A percentile compares a stretch with the other conserved stretches of the same genome.
Conservation (phyloP, 139 green algal genomes). For the Chlamydomonas sphaeroides region DNA sequence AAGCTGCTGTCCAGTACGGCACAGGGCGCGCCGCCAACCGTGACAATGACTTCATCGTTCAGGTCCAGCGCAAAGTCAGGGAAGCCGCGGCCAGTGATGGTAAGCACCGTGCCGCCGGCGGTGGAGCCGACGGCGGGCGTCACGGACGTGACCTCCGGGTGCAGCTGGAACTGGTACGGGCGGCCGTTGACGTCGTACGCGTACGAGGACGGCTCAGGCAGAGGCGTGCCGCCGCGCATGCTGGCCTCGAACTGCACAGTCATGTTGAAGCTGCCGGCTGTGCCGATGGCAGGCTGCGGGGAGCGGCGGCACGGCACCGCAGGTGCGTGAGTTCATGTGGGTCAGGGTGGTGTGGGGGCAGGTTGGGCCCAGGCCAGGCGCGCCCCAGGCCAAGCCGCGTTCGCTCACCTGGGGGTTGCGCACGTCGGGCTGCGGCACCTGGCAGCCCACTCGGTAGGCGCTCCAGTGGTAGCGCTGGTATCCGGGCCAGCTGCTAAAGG, state of each 20-base stretch:
- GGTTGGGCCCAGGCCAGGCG: no score
- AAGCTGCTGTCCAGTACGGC: constrained; percentile 41
- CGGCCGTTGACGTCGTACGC: constrained; percentile 23
- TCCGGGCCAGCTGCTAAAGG: neutral
- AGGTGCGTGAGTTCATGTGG: no score
- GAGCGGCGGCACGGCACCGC: no score
- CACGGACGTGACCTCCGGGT: constrained; percentile 42
- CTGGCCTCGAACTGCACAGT: constrained; percentile 46
- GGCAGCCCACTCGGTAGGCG: constrained; percentile 8
- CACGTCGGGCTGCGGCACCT: neutral
- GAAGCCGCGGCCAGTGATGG: constrained; percentile 47
- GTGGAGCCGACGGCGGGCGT: constrained; percentile 33
- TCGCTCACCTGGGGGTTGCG: constrained; percentile 1
- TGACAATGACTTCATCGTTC: constrained; percentile 12
- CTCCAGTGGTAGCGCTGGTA: neutral
- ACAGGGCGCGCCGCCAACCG: constrained; percentile 37
- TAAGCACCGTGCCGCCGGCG: constrained; percentile 37
- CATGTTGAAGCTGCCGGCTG: constrained; percentile 27
- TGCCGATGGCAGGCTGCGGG: constrained; percentile 35
- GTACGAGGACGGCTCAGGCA: neutral
- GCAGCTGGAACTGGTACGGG: constrained; percentile 58
- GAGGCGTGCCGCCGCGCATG: constrained; percentile 39
- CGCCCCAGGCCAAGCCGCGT: no score
- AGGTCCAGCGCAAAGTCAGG: constrained; percentile 5
- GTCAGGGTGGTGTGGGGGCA: no score